phyloP scores from a whole-genome alignment of 306 rosid genomes.

The Ammopiptanthus mongolicus region DNA sequence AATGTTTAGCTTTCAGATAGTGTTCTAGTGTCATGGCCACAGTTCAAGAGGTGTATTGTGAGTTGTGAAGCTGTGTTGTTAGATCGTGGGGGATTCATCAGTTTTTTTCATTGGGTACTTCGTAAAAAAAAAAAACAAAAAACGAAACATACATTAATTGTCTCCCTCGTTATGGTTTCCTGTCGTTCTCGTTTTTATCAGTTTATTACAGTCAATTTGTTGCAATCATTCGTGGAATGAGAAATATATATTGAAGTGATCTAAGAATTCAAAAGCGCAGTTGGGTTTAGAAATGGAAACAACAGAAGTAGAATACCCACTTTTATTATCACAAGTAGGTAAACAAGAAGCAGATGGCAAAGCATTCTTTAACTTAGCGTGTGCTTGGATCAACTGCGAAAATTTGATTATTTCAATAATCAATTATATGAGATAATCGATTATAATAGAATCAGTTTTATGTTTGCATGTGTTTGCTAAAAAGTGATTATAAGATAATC shows the following conservation, averaged over 20 bases:
- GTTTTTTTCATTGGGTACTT: neutral
- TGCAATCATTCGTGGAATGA: neutral
- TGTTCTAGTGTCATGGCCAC: slow-evolving; percentile 7
- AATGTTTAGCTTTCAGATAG: slow-evolving; percentile 12
- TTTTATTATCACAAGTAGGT: neutral
- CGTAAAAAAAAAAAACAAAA: slow-evolving; percentile 12
- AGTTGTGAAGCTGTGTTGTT: slow-evolving; percentile 14
- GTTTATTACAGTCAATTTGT: neutral
- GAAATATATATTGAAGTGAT: neutral
- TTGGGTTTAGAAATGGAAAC: neutral
- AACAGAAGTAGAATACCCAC: neutral
- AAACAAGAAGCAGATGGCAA: no score
- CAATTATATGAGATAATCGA: no score
- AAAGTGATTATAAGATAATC: no score
- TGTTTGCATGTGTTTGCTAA: no score
- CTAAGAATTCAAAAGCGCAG: no score
- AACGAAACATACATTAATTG: neutral
- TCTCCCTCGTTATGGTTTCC: neutral
- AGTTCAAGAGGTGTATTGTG: slow-evolving; percentile 5
- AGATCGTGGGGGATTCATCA: slow-evolving; percentile 9
- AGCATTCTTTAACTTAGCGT: no score
- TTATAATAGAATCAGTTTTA: no score
- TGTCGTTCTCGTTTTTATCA: neutral
- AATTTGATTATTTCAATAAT: no score
- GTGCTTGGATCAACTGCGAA: no score